Conservation (phyloP, 78 protist species). For the Dictyostelium discoideum region DNA sequence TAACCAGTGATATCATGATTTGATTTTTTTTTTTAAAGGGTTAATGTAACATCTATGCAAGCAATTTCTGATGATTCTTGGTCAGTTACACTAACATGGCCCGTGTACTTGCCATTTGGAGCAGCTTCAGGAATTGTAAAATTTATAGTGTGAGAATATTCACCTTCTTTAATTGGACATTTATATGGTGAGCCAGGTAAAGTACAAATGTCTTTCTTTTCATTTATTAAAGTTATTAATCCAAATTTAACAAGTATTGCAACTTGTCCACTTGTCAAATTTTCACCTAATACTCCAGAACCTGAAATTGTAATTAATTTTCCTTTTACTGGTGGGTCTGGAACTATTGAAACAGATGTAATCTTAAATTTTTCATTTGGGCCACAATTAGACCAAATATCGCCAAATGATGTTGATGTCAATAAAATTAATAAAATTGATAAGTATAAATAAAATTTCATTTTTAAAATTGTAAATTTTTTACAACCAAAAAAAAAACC, state of each 20-base stretch:
- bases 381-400: constrained; percentile 66
- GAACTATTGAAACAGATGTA: background rate
- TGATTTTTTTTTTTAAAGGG: background rate
- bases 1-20: too few species aligned
- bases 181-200: background rate
- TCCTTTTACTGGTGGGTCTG: constrained; percentile 44
- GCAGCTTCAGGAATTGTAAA: background rate
- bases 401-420: background rate
- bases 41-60: background rate
- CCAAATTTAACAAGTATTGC: constrained; percentile 23
- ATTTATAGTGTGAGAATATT: background rate
- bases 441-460: background rate
- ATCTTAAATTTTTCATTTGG: constrained; percentile 40
- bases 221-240: constrained; percentile 26
- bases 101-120: background rate
- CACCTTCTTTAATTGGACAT: constrained; percentile 8
- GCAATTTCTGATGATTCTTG: background rate
- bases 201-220: background rate
- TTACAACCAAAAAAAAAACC: too few species aligned
- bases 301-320: constrained; percentile 5
- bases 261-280: background rate
- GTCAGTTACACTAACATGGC: background rate
- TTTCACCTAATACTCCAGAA: constrained; percentile 23
- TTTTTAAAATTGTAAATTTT: too few species aligned
- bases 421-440: background rate